phyloP scores from a whole-genome alignment of 192 early-diverging fungal genomes.

The Coemansia sp. region DNA sequence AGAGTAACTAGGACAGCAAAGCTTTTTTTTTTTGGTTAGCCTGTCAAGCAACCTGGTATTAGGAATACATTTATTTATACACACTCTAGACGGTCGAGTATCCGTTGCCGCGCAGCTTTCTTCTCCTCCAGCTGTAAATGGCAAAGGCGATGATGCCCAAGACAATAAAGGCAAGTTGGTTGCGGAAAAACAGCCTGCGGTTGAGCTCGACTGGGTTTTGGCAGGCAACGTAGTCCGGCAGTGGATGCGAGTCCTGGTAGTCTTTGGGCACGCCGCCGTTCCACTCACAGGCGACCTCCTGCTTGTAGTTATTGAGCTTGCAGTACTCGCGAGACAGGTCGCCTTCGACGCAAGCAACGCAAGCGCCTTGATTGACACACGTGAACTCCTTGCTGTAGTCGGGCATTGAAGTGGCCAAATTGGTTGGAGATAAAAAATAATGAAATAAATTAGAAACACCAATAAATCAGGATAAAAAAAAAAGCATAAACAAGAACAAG shows the following conservation, averaged over 20 bases:
- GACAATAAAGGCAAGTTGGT: conserved; percentile 30
- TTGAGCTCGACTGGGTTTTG: conserved; percentile 3
- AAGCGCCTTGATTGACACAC: conserved; percentile 8
- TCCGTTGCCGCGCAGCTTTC: conserved; percentile 5
- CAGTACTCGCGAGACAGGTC: conserved; percentile 18
- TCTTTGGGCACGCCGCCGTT: conserved; percentile 26
- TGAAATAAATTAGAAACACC: too few relatives aligned
- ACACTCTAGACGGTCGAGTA: not conserved
- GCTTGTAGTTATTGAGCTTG: conserved; percentile 27
- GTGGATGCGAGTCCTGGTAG: conserved; percentile 25
- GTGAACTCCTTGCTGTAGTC: conserved; percentile 26
- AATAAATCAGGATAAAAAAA: too few relatives aligned
- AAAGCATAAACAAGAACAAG: too few relatives aligned
- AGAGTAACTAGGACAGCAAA: too few relatives aligned
- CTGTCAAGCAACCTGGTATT: too few relatives aligned
- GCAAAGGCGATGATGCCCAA: conserved; percentile 36
- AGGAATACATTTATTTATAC: not conserved
- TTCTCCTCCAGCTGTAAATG: conserved; percentile 36
- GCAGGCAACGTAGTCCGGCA: conserved; percentile 30
- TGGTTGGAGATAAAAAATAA: not conserved
- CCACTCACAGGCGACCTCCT: conserved; percentile 41
- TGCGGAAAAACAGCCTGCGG: conserved; percentile 27
- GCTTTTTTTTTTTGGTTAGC: too few relatives aligned
- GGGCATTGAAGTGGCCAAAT: conserved; percentile 4
- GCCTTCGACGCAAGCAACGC: not conserved